phyloP scores from a whole-genome alignment of 176 grass and related monocot genomes.

The Ampelocalamus luodianensis region DNA sequence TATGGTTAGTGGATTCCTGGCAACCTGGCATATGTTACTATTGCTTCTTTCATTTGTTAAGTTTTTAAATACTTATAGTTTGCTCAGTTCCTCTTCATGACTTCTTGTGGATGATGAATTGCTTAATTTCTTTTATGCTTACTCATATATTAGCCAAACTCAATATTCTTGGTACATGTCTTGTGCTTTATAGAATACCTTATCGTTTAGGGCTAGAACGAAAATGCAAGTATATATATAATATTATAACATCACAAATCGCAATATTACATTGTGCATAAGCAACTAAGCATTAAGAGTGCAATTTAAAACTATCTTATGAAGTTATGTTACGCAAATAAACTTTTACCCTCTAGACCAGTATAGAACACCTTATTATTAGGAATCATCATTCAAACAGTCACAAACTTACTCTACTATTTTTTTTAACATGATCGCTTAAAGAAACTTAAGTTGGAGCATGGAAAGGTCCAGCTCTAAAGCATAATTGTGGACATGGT shows the following conservation, averaged over 20 bases:
- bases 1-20: constrained; percentile 72
- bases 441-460: too few species aligned
- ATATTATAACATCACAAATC: neutral
- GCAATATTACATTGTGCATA: neutral
- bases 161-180: constrained; percentile 24
- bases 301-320: neutral
- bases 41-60: neutral
- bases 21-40: constrained; percentile 11
- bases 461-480: too few species aligned
- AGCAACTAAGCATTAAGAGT: constrained; percentile 11
- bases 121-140: neutral
- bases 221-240: neutral
- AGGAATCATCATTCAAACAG: neutral
- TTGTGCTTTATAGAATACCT: constrained; percentile 14
- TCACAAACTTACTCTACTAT: neutral
- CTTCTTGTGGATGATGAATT: neutral
- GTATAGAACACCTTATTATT: neutral
- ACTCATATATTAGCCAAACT: constrained; percentile 15
- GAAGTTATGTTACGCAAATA: neutral
- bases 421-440: too few species aligned
- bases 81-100: constrained; percentile 16
- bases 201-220: neutral
- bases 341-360: constrained; percentile 23
- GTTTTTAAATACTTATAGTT: constrained; percentile 4
- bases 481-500: too few species aligned